Evolutionary conservation across 148 eudicot species (phyloP).

Genomic region (Rhododendron kiyosumense): DNA sequence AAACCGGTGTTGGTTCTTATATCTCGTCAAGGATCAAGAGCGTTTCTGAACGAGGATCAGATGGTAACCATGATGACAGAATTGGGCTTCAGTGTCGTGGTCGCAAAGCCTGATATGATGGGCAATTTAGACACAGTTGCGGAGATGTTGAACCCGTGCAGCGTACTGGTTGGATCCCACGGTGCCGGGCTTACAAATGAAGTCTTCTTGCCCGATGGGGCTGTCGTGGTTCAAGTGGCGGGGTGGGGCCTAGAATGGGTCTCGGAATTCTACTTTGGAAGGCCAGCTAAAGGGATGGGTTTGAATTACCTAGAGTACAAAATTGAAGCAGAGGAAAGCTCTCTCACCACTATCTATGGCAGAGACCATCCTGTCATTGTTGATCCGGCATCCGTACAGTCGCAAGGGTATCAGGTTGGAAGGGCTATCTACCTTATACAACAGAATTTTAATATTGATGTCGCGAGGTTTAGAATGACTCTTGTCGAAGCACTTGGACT

Average conservation of each 20-base stretch:
- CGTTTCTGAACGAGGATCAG: slow-evolving; percentile 34
- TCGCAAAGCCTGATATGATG: slow-evolving; percentile 17
- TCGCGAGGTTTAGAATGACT: slow-evolving; percentile 34
- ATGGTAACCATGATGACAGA: slow-evolving; percentile 35
- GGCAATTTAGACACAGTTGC: slow-evolving; percentile 30
- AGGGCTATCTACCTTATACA: slow-evolving; percentile 40
- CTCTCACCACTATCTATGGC: slow-evolving; percentile 36
- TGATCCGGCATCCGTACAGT: slow-evolving; percentile 28
- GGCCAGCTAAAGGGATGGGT: slow-evolving; percentile 42
- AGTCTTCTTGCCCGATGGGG: slow-evolving; percentile 50
- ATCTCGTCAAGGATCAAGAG: slow-evolving; percentile 38
- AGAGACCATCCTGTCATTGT: slow-evolving; percentile 35
- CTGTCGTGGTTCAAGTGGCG: slow-evolving; percentile 47
- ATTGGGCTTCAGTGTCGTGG: slow-evolving; percentile 37
- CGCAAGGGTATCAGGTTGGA: slow-evolving; percentile 13
- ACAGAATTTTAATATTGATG: slow-evolving; percentile 43
- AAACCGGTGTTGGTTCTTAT: slow-evolving; percentile 30
- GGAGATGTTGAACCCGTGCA: slow-evolving; percentile 33
- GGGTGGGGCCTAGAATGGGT: slow-evolving; percentile 48
- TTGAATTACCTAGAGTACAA: slow-evolving; percentile 46
- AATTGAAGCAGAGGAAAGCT: slow-evolving; percentile 47
- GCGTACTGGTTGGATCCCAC: slow-evolving; percentile 51
- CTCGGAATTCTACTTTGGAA: slow-evolving; percentile 28
- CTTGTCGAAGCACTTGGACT: slow-evolving; percentile 46
- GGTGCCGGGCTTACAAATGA: slow-evolving; percentile 59